Percentiles rank a stretch among this genome's conserved stretches.
These are phyloP conservation scores for Scheffersomyces parashehatae DNA, from an alignment of 1,139 yeast species.

Conservation along the genomic window DNA sequence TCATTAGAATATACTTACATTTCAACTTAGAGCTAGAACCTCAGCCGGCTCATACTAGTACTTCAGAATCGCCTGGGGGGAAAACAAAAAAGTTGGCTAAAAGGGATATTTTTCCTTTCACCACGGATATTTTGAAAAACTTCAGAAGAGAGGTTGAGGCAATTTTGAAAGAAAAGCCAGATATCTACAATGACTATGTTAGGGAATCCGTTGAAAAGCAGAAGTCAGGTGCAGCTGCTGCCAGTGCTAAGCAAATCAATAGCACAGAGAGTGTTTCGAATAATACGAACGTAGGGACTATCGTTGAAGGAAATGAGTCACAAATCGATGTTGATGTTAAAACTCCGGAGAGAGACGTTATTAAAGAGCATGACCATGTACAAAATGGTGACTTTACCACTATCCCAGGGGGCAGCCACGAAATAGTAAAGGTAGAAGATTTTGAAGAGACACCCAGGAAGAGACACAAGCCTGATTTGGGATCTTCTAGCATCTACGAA, in stretches of 20 bases:
- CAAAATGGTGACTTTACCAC: too few species aligned
- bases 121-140: conserved; percentile 34
- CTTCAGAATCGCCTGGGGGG: conserved; percentile 31
- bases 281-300: background rate
- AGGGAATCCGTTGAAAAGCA: conserved; percentile 2
- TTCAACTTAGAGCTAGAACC: conserved; percentile 9
- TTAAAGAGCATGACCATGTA: too few species aligned
- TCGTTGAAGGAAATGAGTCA: too few species aligned
- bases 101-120: conserved; percentile 45
- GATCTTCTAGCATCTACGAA: background rate
- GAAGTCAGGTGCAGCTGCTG: background rate
- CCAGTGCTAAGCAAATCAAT: background rate
- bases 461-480: too few species aligned
- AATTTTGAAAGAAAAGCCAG: conserved; percentile 30
- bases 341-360: too few species aligned
- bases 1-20: conserved; percentile 48
- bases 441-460: too few species aligned
- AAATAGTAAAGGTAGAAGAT: too few species aligned
- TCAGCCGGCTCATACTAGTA: conserved; percentile 1
- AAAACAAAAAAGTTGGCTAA: conserved; percentile 44
- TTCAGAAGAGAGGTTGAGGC: conserved; percentile 33
- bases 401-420: too few species aligned
- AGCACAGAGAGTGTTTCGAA: background rate
- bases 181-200: conserved; percentile 33
- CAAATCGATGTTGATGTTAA: too few species aligned